Base-by-base conservation (phyloP, 164 flowering plant species). In the Liquidambar formosana region DNA sequence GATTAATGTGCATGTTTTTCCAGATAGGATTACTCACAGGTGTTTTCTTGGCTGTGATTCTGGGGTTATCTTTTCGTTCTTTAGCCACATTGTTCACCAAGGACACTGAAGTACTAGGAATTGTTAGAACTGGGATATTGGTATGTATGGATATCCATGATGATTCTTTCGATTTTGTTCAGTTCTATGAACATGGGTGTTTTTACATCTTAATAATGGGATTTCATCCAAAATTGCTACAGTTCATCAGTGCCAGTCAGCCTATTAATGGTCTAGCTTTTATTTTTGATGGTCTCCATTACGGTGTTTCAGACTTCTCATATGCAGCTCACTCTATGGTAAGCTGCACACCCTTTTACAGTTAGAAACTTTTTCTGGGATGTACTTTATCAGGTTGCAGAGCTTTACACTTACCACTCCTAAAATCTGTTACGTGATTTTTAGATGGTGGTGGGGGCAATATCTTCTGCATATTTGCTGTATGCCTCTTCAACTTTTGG, bases 181-280 rank as follows among this genome's bases (percentile, higher is more conserved):
- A 10, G 21, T 52, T 49, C 11, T 13, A 21, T 16, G 41, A 3
- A 25, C 49, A 16, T 13, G 12, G 28, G 16, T 33, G 10, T 49
- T 44, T 16, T 22, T 13, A 13, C 8, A 53, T 45, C 46, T 62
- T 41, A 22, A 3, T 74, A 19, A 65, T 54, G 57, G 3, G 26
- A 18, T 41, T 63, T 51, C 15, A 18, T 65, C 41, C 65, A 8
- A 51, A 26, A 58, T 68, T 75, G 13, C 75, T 51, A 48, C 88
- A 95, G 99, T 93, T 93, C 83, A 92, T 94, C 27, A 72, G 97
- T 80, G 95, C 90, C 63, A 88, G 86, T 77, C 99, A 91, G 75
- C 99, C 99, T 11, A 54, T 96, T 44, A 96, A 85, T 78, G 88
- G 98, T 49, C 75, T 91, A 27, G 98, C 99, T 63, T 93, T 86